Conservation (phyloP, 495 filamentous ascomycete species). For the Neurospora sp. region DNA sequence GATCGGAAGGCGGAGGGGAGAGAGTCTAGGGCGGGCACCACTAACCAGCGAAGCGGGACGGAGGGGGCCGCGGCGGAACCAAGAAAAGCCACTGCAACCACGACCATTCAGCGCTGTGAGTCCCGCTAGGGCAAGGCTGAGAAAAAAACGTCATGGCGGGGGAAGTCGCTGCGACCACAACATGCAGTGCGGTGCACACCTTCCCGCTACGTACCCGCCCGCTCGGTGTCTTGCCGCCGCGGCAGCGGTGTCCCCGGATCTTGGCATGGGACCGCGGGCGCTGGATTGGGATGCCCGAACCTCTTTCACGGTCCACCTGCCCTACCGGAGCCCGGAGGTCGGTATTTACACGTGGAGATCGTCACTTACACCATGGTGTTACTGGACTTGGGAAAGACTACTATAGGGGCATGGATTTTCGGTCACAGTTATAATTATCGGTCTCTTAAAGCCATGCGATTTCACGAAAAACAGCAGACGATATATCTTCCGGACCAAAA, state of each 20-base stretch:
- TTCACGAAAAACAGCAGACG: no score
- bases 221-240: not conserved
- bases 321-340: not conserved
- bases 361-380: not conserved
- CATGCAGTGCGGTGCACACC: not conserved
- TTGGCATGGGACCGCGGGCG: not conserved
- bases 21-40: slow-evolving; percentile 2
- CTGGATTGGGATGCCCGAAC: not conserved
- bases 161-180: not conserved
- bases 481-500: no score
- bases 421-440: no score
- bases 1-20: not conserved
- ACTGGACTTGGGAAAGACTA: no score
- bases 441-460: no score
- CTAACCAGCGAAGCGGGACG: not conserved
- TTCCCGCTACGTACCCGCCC: not conserved
- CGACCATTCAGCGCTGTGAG: slow-evolving; percentile 6
- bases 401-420: no score
- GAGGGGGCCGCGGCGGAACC: not conserved
- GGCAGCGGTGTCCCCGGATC: not conserved
- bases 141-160: slow-evolving; percentile 4
- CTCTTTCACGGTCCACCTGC: not conserved
- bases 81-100: not conserved
- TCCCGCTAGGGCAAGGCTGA: slow-evolving; percentile 1
- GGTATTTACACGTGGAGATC: not conserved